Evolutionary conservation across 2,329 filamentous ascomycete species (phyloP), one percentile per base, ranked within the genome.

Genomic region (Epichloe amarillans): DNA sequence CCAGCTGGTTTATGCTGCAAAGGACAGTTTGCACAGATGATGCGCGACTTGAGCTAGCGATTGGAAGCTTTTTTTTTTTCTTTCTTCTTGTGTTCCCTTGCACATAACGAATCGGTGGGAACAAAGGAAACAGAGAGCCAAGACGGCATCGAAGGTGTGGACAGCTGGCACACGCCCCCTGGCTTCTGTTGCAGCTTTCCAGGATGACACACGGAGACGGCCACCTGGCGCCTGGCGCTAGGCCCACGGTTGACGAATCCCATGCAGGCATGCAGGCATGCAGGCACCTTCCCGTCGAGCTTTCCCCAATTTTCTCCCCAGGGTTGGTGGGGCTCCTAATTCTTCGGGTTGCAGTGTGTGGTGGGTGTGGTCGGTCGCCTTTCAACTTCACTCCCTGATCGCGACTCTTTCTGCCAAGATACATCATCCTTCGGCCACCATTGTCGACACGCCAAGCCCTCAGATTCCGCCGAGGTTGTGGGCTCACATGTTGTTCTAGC

Each of bases 1-100:
- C 42, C 42, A 43, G 46, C 50, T 52, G 46, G 46, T 26, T 26
- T 36, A 37, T 41, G 50, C 41, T 38, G 46, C 17, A 23, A 17
- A 46, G 46, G 36, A 46, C 41, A 52, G 36, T 21, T 52, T 49
- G 36, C 26, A 40, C 33, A n/a, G 15, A 19, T 11, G 23, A 36
- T 17, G 46, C 46, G 21, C 38, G n/a, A 33, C 43, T 39, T 26
- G 37, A 38, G 30, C 26, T 15, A 15, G 33, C 40, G 46, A 38
- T 4, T 30, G 37, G 10, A n/a, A 10, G 17, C 38, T 14, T 35
- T 30, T 21, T n/a, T 5, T 47, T 23, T 21, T n/a, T n/a, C n/a
- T n/a, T n/a, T n/a, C 7, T 21, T 21, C 11, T 47, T 37, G 12
- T 12, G 35, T 21, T 17, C 33, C 21, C 35, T 38, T 19, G 17